Base-by-base conservation (phyloP, 164 flowering plant species). In the Macadamia integrifolia region DNA sequence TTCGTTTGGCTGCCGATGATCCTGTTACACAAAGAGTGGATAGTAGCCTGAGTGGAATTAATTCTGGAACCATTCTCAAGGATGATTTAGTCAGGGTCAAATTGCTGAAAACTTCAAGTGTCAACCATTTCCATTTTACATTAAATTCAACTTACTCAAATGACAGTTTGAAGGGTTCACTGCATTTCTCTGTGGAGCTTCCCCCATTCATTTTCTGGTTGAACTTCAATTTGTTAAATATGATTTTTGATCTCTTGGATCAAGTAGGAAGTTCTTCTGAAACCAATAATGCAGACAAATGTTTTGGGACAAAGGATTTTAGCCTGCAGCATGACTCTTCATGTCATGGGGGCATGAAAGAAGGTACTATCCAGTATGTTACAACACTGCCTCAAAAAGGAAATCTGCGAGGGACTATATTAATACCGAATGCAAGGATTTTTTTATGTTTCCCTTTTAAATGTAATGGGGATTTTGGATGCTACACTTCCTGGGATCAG, bases 201-300 rank as follows among this genome's bases (percentile, higher is more conserved):
- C 91, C 99, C 18, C 85, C 85, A 30, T 76, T 89, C 71, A 70
- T 87, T 68, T 74, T 87, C 49, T 95, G 98, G 99, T 79, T 88
- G 57, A 80, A 86, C 74, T 78, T 85, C 70, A 63, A 79, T 66
- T 68, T 84, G 60, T 68, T 89, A 13, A 79, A 77, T 43, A 67
- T 61, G 75, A 44, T 87, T 2, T 53, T 76, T 60, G 80, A 85
- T 77, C 76, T 91, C 59, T 64, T 71, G 30, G 80, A 74, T 69
- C 79, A 79, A 70, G 62, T 85, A 57, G 78, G n/a, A 65, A 65
- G 46, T 66, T 76, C 74, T 67, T 43, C 50, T 65, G 76, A 76
- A 57, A 62, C 56, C 52, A 69, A 60, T 66, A 63, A 61, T 18
- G 32, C 32, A 3, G 68, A 62, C 48, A 70, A 63, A 65, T 62